Percentiles rank a stretch among this genome's conserved stretches.
Evolutionary conservation across 2,329 filamentous ascomycete genomes (phyloP).

Genomic region (Venturia carpophila): DNA sequence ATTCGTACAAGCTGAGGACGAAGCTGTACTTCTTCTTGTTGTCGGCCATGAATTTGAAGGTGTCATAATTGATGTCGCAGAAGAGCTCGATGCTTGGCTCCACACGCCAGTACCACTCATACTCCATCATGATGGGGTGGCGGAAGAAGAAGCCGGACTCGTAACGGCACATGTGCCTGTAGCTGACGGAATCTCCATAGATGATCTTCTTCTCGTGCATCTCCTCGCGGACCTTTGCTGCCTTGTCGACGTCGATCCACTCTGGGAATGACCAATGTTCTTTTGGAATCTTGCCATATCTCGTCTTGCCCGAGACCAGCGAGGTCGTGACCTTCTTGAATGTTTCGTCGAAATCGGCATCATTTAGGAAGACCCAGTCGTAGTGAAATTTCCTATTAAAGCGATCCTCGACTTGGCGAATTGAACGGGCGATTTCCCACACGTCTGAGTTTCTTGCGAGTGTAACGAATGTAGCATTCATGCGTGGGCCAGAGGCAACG

Average conservation of each 20-base stretch:
- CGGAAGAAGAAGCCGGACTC: slow-evolving; percentile 99
- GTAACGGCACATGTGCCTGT: slow-evolving; percentile 98
- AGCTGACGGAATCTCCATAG: slow-evolving; percentile 93
- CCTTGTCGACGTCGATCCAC: slow-evolving; percentile 93
- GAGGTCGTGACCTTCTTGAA: slow-evolving; percentile 90
- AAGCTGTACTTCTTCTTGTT: slow-evolving; percentile 98
- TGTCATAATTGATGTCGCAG: slow-evolving; percentile 92
- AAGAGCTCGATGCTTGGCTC: slow-evolving; percentile 94
- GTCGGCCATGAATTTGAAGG: slow-evolving; percentile 94
- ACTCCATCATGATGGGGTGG: slow-evolving; percentile 85
- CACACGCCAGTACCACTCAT: slow-evolving; percentile 99
- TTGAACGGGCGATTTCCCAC: slow-evolving; percentile 95
- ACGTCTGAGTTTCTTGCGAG: slow-evolving; percentile 87
- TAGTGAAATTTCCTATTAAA: slow-evolving; percentile 97
- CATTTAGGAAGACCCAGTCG: slow-evolving; percentile 98
- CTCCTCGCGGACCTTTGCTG: slow-evolving; percentile 80
- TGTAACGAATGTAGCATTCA: slow-evolving; percentile 94
- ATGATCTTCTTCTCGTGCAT: slow-evolving; percentile 95
- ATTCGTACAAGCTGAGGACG: slow-evolving; percentile 90
- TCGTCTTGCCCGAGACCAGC: slow-evolving; percentile 84
- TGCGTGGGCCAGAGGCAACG: slow-evolving; percentile 59
- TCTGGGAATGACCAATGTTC: slow-evolving; percentile 98
- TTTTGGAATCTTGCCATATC: slow-evolving; percentile 79
- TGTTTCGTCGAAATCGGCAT: slow-evolving; percentile 82
- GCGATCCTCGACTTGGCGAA: slow-evolving; percentile 92